Evolutionary conservation across 1,284 basidiomycete species (phyloP).

Genomic region (Rhodotorula mucilaginosa): DNA sequence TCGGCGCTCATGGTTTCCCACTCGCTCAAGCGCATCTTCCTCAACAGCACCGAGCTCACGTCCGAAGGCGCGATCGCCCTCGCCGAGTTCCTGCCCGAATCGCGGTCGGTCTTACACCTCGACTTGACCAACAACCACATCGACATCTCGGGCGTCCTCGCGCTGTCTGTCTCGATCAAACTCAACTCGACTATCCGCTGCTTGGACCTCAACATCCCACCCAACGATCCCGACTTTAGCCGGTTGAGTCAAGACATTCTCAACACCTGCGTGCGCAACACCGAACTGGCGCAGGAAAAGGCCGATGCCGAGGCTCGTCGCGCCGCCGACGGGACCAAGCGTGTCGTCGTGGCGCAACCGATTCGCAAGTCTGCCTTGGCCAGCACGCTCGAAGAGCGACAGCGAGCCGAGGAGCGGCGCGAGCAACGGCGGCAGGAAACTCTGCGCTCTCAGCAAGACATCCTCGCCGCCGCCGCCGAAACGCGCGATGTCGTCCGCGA

Average conservation of each 20-base stretch:
- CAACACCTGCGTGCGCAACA: conserved; percentile 79
- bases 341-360: conserved; percentile 52
- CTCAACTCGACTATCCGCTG: conserved; percentile 81
- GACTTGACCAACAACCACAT: conserved; percentile 55
- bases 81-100: conserved; percentile 93
- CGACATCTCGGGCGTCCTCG: conserved; percentile 88
- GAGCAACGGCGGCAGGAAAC: conserved; percentile 20
- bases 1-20: conserved; percentile 91
- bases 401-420: conserved; percentile 40
- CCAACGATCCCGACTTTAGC: conserved; percentile 84
- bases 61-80: conserved; percentile 88
- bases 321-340: conserved; percentile 7
- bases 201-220: conserved; percentile 83
- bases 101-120: conserved; percentile 78
- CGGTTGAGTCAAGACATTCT: conserved; percentile 53
- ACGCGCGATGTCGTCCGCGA: conserved; percentile 59
- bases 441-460: conserved; percentile 51
- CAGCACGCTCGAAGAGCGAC: conserved; percentile 50
- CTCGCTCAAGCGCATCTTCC: conserved; percentile 85
- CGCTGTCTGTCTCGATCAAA: conserved; percentile 78
- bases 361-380: conserved; percentile 54
- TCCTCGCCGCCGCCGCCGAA: conserved; percentile 57
- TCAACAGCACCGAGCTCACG: conserved; percentile 76
- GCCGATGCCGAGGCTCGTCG: conserved; percentile 25
- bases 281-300: conserved; percentile 58